Evolutionary conservation across 2,329 filamentous ascomycete species (phyloP).

Genomic region (Neofusicoccum kwambonambiense): DNA sequence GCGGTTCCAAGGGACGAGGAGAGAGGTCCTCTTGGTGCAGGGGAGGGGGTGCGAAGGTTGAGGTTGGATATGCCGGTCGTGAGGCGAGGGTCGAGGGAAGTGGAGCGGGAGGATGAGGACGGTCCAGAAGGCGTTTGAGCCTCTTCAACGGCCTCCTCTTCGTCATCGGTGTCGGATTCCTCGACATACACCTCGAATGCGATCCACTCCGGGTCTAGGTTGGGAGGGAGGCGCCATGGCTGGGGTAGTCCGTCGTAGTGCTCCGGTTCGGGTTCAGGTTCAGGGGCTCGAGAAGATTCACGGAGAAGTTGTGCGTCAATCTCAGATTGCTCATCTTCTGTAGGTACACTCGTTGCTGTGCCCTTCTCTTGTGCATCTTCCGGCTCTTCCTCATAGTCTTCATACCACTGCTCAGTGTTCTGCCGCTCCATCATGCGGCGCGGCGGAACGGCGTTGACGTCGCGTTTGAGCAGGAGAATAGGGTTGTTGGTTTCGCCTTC

Average conservation of each 20-base stretch:
- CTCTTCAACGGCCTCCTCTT: constrained; percentile 44
- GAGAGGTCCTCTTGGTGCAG: constrained; percentile 22
- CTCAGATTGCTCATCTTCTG: constrained; percentile 42
- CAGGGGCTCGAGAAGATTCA: constrained; percentile 35
- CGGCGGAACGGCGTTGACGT: constrained; percentile 62
- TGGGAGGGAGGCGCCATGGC: constrained; percentile 64
- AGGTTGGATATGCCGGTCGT: constrained; percentile 48
- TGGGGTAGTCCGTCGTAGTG: constrained; percentile 27
- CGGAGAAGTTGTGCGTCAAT: constrained; percentile 46
- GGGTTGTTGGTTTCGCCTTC: constrained; percentile 70
- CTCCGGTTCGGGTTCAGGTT: constrained; percentile 20
- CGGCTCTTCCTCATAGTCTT: constrained; percentile 34
- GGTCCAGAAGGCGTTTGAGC: constrained; percentile 8
- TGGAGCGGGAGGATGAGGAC: neutral
- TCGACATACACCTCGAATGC: constrained; percentile 82
- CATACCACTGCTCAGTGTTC: constrained; percentile 29
- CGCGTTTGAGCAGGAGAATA: constrained; percentile 71
- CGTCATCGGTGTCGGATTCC: constrained; percentile 56
- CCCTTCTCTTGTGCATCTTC: neutral
- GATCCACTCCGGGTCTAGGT: constrained; percentile 86
- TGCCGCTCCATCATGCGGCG: constrained; percentile 55
- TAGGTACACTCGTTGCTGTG: neutral
- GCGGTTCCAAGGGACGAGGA: constrained; percentile 24
- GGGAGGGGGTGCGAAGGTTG: constrained; percentile 35
- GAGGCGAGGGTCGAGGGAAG: constrained; percentile 25